Base-by-base conservation (phyloP, 108 stramenopile genomes). In the Cylindrotheca closterium region DNA sequence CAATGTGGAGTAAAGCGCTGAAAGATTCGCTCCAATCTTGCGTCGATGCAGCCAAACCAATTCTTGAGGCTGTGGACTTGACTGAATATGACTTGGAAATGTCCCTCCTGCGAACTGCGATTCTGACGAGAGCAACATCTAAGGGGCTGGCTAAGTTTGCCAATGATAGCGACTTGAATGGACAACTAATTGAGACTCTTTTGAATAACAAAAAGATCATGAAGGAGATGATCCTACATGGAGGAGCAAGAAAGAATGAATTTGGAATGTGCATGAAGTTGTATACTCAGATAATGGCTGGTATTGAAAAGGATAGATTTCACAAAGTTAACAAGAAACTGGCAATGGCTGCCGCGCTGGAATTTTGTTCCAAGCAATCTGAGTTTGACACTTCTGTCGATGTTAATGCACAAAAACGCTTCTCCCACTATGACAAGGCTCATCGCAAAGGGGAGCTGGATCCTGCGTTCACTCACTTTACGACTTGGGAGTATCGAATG, bases 381-480 rank as follows among this genome's bases (percentile, higher is more conserved):
- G 67, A 73, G 32, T 69, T 70, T 51, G 63, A 67, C 21, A 66
- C 67, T 0, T 37, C 55, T 23, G 57, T 75, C 19, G 51, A 31
- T 10, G 66, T 82, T 49, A 73, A 82, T 67, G 73, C 80, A 8
- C 64, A 77, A n/a, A 60, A 73, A 51, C 63, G 80, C 15, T 82
- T 69, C 46, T 24, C 23, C 33, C 80, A 82, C 58, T 82, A 78
- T 54, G 77, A 70, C 33, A 59, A 73, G 59, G 80, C 80, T 15
- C 73, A 78, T 45, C 47, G 65, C 12, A 63, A 67, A 30, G 73
- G 77, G 26, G 80, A 82, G 51, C 62, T 82, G 54, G 80, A 82
- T 31, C 70, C 65, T 18, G 31, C 59, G 17, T 78, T 82, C 45
- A 54, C 62, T n/a, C 37, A 65, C 50, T 71, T 76, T 52, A 62